Percentiles rank a stretch among this genome's conserved stretches.
phyloP scores from a whole-genome alignment of 441 rosid genomes.

The Croton laevigatus region DNA sequence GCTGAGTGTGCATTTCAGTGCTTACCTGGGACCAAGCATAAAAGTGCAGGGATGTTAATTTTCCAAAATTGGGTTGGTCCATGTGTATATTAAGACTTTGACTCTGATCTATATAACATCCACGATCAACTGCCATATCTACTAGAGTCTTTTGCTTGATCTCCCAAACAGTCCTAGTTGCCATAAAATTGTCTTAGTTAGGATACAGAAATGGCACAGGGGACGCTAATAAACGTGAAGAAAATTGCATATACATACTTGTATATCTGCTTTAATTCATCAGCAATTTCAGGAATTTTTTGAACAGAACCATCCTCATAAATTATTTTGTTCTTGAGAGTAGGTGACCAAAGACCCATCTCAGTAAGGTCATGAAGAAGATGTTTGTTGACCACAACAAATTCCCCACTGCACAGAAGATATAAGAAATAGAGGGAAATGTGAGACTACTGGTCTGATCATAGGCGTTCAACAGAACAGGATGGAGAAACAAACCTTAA shows the following conservation, averaged over 20 bases:
- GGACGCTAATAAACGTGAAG: neutral
- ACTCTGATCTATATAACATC: slow-evolving; percentile 88
- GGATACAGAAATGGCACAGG: neutral
- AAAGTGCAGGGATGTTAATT: slow-evolving; percentile 80
- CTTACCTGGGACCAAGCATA: slow-evolving; percentile 84
- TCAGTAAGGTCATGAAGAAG: slow-evolving; percentile 87
- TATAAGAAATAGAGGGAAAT: slow-evolving; percentile 11
- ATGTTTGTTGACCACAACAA: slow-evolving; percentile 95
- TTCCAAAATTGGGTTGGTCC: slow-evolving; percentile 85
- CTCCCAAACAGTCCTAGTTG: slow-evolving; percentile 89
- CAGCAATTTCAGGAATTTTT: slow-evolving; percentile 67
- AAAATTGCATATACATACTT: slow-evolving; percentile 41
- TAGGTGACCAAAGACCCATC: slow-evolving; percentile 82
- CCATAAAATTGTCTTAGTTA: slow-evolving; percentile 11
- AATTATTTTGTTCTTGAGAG: slow-evolving; percentile 68
- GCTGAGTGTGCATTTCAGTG: neutral
- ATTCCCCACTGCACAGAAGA: slow-evolving; percentile 62
- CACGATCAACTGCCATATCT: slow-evolving; percentile 92
- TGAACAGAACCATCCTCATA: slow-evolving; percentile 71
- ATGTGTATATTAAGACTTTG: slow-evolving; percentile 90
- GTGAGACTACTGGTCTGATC: neutral
- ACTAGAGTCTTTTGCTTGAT: slow-evolving; percentile 86
- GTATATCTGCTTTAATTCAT: slow-evolving; percentile 68
- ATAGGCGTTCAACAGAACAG: neutral
- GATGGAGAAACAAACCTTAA: slow-evolving; percentile 48